These are phyloP conservation scores for Penicillium desertorum DNA, from an alignment of 495 filamentous ascomycete genomes.

Conservation along the genomic window DNA sequence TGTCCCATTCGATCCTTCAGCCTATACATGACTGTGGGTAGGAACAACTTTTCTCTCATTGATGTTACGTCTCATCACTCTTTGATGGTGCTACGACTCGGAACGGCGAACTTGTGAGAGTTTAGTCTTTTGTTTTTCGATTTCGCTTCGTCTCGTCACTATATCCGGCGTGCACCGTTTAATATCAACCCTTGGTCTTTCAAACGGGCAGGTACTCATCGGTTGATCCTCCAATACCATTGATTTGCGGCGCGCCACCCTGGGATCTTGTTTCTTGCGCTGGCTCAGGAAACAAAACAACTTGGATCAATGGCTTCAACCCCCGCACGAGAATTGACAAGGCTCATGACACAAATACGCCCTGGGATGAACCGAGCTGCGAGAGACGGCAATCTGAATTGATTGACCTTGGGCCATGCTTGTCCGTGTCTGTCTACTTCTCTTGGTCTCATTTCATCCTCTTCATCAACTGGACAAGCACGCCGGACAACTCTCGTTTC, in stretches of 20 bases:
- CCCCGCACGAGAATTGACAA: slow-evolving; percentile 1
- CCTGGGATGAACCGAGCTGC: not conserved
- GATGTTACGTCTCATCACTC: slow-evolving; percentile 41
- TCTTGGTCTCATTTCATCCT: slow-evolving; percentile 1
- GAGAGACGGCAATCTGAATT: not conserved
- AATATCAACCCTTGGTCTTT: slow-evolving; percentile 39
- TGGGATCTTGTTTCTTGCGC: not conserved
- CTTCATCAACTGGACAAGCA: slow-evolving; percentile 13
- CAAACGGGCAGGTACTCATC: slow-evolving; percentile 10
- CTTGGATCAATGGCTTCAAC: slow-evolving; percentile 3
- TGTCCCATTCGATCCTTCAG: slow-evolving; percentile 31
- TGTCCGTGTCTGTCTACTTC: slow-evolving; percentile 2
- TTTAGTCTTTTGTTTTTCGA: slow-evolving; percentile 29
- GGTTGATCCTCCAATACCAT: slow-evolving; percentile 7
- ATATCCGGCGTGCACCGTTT: slow-evolving; percentile 40
- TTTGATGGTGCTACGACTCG: slow-evolving; percentile 49
- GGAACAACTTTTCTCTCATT: slow-evolving; percentile 34
- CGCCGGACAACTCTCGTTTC: slow-evolving; percentile 2
- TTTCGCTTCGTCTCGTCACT: slow-evolving; percentile 29
- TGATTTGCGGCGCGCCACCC: not conserved
- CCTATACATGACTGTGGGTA: slow-evolving; percentile 27
- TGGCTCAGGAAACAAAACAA: not conserved
- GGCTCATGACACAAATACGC: not conserved
- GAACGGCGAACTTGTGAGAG: slow-evolving; percentile 43
- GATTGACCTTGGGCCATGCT: not conserved